These are phyloP conservation scores for Mucor lusitanicus DNA, from an alignment of 371 early-diverging fungal genomes.

Conservation along the genomic window DNA sequence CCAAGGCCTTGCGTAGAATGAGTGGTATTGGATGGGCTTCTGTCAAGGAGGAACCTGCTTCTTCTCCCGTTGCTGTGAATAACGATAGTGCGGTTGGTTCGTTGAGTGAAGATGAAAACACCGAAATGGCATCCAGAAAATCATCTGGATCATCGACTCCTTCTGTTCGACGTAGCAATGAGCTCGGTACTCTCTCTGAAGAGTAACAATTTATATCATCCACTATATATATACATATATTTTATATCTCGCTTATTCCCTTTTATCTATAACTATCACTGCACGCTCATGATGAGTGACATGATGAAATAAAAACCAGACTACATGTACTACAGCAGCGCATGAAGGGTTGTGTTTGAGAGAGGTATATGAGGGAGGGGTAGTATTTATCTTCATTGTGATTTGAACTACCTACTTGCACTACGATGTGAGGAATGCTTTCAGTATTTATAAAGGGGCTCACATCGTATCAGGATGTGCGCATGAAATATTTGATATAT, in stretches of 20 bases:
- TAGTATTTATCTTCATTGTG: neutral
- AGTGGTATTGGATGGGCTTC: conserved; percentile 48
- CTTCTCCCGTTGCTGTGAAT: neutral
- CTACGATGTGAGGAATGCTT: neutral
- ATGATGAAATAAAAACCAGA: neutral
- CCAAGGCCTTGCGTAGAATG: conserved; percentile 49
- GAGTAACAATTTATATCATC: conserved; percentile 6
- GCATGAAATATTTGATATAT: neutral
- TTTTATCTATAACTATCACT: neutral
- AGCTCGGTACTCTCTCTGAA: conserved; percentile 47
- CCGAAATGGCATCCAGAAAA: conserved; percentile 1
- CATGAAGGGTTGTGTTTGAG: too few species aligned
- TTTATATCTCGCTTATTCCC: neutral
- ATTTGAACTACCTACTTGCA: neutral
- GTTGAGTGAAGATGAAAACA: conserved; percentile 19
- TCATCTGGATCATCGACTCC: conserved; percentile 29
- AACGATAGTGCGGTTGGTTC: conserved; percentile 24
- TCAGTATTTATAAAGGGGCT: neutral
- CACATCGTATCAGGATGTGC: neutral
- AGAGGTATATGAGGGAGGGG: too few species aligned
- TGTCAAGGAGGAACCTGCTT: conserved; percentile 13
- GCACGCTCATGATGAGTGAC: neutral
- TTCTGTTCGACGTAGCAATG: conserved; percentile 44
- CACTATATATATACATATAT: conserved; percentile 3
- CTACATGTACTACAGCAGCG: neutral